Evolutionary conservation across 176 grass and related monocot genomes (phyloP).

Genomic region (Avena atlantica): DNA sequence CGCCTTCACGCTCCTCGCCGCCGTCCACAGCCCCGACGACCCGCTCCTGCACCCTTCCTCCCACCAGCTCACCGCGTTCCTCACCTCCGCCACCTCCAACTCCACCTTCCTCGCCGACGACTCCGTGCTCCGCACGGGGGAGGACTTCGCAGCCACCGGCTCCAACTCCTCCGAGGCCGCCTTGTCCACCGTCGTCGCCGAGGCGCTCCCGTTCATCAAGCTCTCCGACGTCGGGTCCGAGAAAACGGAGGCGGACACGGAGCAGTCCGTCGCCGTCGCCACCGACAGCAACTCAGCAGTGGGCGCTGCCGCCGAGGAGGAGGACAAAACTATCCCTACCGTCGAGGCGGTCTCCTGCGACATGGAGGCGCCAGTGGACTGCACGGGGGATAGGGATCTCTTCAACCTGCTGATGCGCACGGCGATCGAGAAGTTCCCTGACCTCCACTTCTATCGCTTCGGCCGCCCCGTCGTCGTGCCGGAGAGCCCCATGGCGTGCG

Average conservation of each 20-base stretch:
- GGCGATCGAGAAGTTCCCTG: constrained; percentile 74
- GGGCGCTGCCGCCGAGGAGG: constrained; percentile 8
- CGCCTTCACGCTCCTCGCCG: constrained; percentile 84
- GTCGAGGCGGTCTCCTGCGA: constrained; percentile 61
- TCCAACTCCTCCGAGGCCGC: constrained; percentile 18
- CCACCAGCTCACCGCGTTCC: constrained; percentile 80
- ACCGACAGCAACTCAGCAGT: constrained; percentile 31
- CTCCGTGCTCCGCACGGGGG: constrained; percentile 86
- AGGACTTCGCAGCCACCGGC: constrained; percentile 60
- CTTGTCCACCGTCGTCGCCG: background rate
- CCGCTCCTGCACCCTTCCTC: constrained; percentile 84
- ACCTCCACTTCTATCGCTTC: constrained; percentile 90
- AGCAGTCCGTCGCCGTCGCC: constrained; percentile 53
- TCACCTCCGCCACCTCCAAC: constrained; percentile 81
- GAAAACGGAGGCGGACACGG: constrained; percentile 35
- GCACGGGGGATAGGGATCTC: constrained; percentile 68
- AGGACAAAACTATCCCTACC: constrained; percentile 15
- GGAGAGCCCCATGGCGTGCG: constrained; percentile 63
- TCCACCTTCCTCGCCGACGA: constrained; percentile 79
- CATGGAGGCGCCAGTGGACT: constrained; percentile 66
- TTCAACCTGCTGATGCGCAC: constrained; percentile 81
- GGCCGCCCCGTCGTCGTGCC: constrained; percentile 68
- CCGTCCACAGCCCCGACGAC: constrained; percentile 86
- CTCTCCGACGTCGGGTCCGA: constrained; percentile 58
- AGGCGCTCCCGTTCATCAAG: constrained; percentile 67